Percentiles rank a stretch among this genome's conserved stretches.
phyloP scores from a whole-genome alignment of 495 filamentous ascomycete genomes.

The Podospora bellae-mahoneyi region DNA sequence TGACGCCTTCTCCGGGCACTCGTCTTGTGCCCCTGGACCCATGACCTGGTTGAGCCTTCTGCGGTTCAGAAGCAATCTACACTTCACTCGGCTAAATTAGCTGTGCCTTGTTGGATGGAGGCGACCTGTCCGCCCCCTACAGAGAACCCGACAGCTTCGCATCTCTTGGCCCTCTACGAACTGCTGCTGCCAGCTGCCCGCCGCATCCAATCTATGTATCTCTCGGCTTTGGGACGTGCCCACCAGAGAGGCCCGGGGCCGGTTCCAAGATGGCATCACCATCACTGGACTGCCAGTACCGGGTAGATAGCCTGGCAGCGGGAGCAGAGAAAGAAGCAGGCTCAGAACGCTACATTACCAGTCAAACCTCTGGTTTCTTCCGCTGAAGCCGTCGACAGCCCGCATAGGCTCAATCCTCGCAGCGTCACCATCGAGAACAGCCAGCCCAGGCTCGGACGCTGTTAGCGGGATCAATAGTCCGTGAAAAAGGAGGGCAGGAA shows the following conservation, averaged over 20 bases:
- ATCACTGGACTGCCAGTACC: not conserved
- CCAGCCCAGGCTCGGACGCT: not conserved
- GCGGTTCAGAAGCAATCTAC: slow-evolving; percentile 29
- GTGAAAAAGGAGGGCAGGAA: slow-evolving; percentile 8
- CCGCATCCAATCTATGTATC: slow-evolving; percentile 24
- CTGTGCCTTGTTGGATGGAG: slow-evolving; percentile 27
- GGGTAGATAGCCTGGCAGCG: not conserved
- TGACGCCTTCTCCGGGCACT: not conserved
- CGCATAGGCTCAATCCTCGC: slow-evolving; percentile 24
- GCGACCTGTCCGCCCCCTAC: slow-evolving; percentile 19
- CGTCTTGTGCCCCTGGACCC: slow-evolving; percentile 16
- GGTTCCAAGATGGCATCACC: slow-evolving; percentile 11
- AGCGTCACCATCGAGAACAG: slow-evolving; percentile 10
- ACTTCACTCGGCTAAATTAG: slow-evolving; percentile 35
- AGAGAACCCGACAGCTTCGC: slow-evolving; percentile 9
- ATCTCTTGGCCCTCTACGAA: slow-evolving; percentile 24
- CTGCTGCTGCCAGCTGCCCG: slow-evolving; percentile 16
- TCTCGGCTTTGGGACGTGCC: slow-evolving; percentile 11
- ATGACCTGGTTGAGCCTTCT: slow-evolving; percentile 33
- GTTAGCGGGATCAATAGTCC: not conserved
- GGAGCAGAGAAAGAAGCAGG: not conserved
- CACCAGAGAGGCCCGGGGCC: not conserved
- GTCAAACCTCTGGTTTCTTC: not conserved
- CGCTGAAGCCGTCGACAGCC: slow-evolving; percentile 4
- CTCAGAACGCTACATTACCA: not conserved